phyloP scores from a whole-genome alignment of 1,284 basidiomycete species.

The Ceratobasidium sp. region DNA sequence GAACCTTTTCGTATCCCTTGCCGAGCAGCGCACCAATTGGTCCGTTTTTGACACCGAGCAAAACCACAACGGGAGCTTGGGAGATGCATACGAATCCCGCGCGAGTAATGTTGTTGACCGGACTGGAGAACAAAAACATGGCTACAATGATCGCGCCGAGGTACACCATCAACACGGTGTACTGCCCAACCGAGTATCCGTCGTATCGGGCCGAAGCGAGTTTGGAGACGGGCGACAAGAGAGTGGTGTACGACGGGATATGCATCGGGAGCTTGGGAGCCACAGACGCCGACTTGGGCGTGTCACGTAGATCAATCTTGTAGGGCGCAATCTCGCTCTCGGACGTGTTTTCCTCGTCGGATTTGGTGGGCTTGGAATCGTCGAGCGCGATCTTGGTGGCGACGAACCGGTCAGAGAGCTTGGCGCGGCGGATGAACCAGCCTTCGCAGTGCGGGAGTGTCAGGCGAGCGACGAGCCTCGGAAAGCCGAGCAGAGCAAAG shows the following conservation, averaged over 20 bases:
- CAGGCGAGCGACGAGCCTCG: constrained; percentile 50
- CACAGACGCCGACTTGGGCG: not conserved
- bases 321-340: constrained; percentile 34
- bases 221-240: constrained; percentile 38
- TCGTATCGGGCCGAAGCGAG: constrained; percentile 26
- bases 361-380: not conserved
- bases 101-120: constrained; percentile 37
- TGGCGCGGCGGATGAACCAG: constrained; percentile 29
- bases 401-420: not conserved
- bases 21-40: constrained; percentile 39
- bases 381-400: not conserved
- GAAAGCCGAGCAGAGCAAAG: constrained; percentile 47
- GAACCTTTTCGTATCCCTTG: constrained; percentile 40
- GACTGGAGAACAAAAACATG: constrained; percentile 39
- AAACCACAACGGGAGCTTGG: constrained; percentile 40
- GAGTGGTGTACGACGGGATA: constrained; percentile 37
- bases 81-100: constrained; percentile 40
- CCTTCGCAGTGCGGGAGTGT: constrained; percentile 42
- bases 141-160: constrained; percentile 20
- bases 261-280: constrained; percentile 17
- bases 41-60: constrained; percentile 41
- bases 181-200: constrained; percentile 38
- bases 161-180: constrained; percentile 28
- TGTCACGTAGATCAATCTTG: constrained; percentile 25
- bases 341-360: too few relatives aligned